A percentile compares a stretch with the other conserved stretches of the same genome.
Conservation (phyloP, 1,284 basidiomycete genomes). For the Thelephora terrestris region DNA sequence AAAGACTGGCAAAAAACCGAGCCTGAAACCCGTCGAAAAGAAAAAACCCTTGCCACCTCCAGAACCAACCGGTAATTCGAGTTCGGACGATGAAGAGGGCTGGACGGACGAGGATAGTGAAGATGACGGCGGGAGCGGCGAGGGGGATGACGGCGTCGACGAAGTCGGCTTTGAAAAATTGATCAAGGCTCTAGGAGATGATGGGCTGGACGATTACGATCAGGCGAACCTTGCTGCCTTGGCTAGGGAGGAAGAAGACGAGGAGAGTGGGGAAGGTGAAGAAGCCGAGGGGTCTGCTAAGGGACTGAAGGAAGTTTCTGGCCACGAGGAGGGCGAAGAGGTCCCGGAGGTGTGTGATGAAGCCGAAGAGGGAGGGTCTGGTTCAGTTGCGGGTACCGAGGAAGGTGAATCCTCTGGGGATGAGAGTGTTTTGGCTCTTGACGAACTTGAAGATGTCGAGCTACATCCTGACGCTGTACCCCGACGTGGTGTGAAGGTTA, state of each 20-base stretch:
- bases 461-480: conserved; percentile 74
- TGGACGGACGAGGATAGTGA: conserved; percentile 11
- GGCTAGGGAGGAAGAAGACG: conserved; percentile 27
- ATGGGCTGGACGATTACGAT: conserved; percentile 55
- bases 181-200: conserved; percentile 57
- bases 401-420: conserved; percentile 20
- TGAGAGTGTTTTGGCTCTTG: conserved; percentile 48
- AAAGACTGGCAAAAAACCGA: no score
- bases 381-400: conserved; percentile 19
- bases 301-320: conserved; percentile 23
- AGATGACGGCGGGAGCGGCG: conserved; percentile 20
- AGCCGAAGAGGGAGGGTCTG: conserved; percentile 23
- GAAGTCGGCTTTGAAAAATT: conserved; percentile 55
- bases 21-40: no score
- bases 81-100: conserved; percentile 7
- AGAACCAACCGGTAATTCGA: background rate
- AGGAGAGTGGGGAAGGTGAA: conserved; percentile 23
- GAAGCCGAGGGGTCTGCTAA: conserved; percentile 12
- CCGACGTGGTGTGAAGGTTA: conserved; percentile 54
- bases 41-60: no score
- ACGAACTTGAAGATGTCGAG: conserved; percentile 45
- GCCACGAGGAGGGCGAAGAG: conserved; percentile 16
- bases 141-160: conserved; percentile 49
- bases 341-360: conserved; percentile 15
- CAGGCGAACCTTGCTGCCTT: conserved; percentile 38